Conservation (phyloP, 345 rosid genomes). For the Triadica sebifera region DNA sequence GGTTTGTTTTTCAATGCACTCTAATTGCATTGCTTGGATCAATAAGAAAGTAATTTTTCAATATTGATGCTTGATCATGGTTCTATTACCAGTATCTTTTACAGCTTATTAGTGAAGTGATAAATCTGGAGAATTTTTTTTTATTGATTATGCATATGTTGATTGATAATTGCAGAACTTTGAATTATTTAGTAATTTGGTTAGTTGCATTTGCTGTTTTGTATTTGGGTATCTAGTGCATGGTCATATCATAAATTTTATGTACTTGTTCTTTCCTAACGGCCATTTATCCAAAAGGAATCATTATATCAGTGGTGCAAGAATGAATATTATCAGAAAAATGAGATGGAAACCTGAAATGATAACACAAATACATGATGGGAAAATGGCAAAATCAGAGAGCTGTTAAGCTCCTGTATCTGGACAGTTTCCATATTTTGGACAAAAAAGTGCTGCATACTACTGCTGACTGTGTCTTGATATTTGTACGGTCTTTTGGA, state of each 20-base stretch:
- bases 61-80: not conserved
- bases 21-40: conserved; percentile 1
- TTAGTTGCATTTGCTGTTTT: not conserved
- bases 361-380: not conserved
- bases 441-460: no score
- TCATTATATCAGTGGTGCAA: not conserved
- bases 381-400: not conserved
- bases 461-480: no score
- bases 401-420: not conserved
- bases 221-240: not conserved
- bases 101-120: not conserved
- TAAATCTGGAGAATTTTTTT: not conserved
- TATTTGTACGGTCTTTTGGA: no score
- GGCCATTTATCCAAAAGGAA: not conserved
- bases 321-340: not conserved
- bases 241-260: not conserved
- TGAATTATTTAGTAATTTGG: not conserved
- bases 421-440: no score
- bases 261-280: not conserved
- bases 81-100: no score
- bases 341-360: no score
- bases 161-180: not conserved
- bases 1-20: conserved; percentile 49
- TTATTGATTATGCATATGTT: not conserved
- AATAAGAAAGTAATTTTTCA: not conserved